phyloP scores from a whole-genome alignment of 1,284 basidiomycete genomes.

The Ceratorhiza oryzae-sativae region DNA sequence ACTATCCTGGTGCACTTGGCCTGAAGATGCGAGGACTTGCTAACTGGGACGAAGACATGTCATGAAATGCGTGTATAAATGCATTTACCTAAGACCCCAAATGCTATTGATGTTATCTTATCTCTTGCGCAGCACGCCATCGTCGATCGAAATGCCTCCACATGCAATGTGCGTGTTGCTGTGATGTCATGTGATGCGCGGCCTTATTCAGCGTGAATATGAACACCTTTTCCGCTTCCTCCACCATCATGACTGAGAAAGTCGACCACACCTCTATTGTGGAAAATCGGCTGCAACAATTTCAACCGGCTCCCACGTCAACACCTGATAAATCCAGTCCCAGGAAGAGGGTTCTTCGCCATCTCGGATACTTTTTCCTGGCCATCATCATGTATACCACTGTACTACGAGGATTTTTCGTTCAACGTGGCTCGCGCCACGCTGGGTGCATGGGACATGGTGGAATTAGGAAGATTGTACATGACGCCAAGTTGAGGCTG shows the following conservation, averaged over 20 bases:
- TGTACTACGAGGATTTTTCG: neutral
- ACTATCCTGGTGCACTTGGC: conserved; percentile 36
- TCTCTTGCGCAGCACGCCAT: conserved; percentile 5
- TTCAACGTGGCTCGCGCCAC: neutral
- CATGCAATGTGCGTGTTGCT: conserved; percentile 9
- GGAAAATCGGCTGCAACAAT: neutral
- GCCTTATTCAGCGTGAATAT: conserved; percentile 12
- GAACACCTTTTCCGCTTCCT: neutral
- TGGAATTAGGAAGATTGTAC: conserved; percentile 10
- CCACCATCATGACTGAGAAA: conserved; percentile 31
- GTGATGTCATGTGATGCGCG: conserved; percentile 20
- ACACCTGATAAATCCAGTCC: neutral
- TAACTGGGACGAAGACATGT: conserved; percentile 35
- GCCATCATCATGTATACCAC: conserved; percentile 12
- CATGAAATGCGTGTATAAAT: conserved; percentile 25
- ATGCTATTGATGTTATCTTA: neutral
- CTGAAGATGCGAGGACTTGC: conserved; percentile 28
- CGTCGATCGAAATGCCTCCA: conserved; percentile 3
- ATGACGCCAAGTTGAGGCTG: conserved; percentile 19
- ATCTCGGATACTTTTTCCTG: conserved; percentile 3
- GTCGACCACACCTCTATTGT: conserved; percentile 13
- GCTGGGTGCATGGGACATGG: neutral
- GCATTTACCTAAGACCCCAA: neutral
- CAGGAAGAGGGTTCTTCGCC: neutral
- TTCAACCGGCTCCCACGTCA: neutral